Evolutionary conservation across 768 basidiomycete species (phyloP), one percentile per base, ranked within the genome.

Genomic region (Favolaschia claudopus): DNA sequence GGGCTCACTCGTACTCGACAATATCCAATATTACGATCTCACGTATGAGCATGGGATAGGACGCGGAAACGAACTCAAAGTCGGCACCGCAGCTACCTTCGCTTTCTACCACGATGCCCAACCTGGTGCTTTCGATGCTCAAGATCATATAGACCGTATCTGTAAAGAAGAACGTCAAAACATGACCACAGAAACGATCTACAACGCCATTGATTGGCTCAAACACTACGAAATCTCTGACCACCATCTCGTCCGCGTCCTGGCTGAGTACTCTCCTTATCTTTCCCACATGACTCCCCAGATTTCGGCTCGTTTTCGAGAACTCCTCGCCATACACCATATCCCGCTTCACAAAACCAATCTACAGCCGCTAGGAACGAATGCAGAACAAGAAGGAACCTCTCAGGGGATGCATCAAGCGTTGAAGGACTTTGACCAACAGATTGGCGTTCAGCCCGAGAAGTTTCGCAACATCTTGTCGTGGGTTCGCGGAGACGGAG

Each of bases 401-500:
- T 14, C 19, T 4, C 49, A 51, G 20, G 57, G 57, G 2, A 44
- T 58, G 48, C 15, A 31, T 17, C 48, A 31, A 7, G 47, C 47
- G 7, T 14, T 49, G 0, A 27, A 1, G 6, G 55, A 57, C 37
- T 49, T 42, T 13, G 49, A 44, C 19, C 1, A 8, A 0, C 58
- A 59, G 13, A 29, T 40, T 2, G 58, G 58, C 1, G 27, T 53
- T 2, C 32, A 59, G 9, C 24, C 29, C 2, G 20, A 37, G 5
- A 2, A 37, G 3, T 17, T 10, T 5, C 0, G 7, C 0, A 20
- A 31, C n/a, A 28, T 46, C 0, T 39, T 53, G 0, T 28, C 14
- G 0, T 59, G 44, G 50, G 32, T 48, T 13, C 44, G 57, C 3
- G 36, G 57, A 0, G 57, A 58, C 9, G 57, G 57, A 4, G 42